Conservation (phyloP, 1,139 yeast species). For the Spathaspora sp. region DNA sequence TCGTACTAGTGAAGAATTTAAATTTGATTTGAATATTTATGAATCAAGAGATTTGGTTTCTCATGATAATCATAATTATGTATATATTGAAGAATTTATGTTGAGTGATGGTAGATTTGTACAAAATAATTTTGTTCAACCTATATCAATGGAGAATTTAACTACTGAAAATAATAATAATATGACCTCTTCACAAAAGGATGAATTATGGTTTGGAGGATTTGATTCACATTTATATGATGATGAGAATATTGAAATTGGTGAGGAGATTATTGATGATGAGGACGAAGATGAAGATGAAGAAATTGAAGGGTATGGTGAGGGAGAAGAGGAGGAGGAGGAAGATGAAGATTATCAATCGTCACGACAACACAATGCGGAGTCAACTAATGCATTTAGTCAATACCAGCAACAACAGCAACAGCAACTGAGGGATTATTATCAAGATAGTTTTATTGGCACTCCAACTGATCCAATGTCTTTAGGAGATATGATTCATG, state of each 20-base stretch:
- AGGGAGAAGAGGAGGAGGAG: background rate
- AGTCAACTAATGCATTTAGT: background rate
- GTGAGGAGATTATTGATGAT: slow-evolving; percentile 19
- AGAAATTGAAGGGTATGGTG: slow-evolving; percentile 27
- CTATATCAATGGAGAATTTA: slow-evolving; percentile 31
- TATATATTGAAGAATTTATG: slow-evolving; percentile 35
- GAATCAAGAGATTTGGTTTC: slow-evolving; percentile 18
- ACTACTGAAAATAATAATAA: slow-evolving; percentile 15
- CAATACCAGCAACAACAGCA: slow-evolving; percentile 2
- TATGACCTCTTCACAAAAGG: slow-evolving; percentile 17
- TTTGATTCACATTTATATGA: slow-evolving; percentile 14
- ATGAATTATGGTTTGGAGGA: slow-evolving; percentile 28
- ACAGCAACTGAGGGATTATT: slow-evolving; percentile 18
- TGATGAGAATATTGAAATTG: slow-evolving; percentile 18
- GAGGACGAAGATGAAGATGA: slow-evolving; percentile 20
- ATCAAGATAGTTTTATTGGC: slow-evolving; percentile 25
- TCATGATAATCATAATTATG: slow-evolving; percentile 13
- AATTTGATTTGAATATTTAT: slow-evolving; percentile 32
- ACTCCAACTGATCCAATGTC: slow-evolving; percentile 20
- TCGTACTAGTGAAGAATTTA: slow-evolving; percentile 45
- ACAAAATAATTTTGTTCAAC: slow-evolving; percentile 41
- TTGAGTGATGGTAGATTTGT: slow-evolving; percentile 44
- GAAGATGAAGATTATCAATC: background rate
- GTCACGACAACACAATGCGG: background rate
- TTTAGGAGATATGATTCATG: slow-evolving; percentile 11